phyloP scores from a whole-genome alignment of 306 rosid species.

The Ormosia emarginata region DNA sequence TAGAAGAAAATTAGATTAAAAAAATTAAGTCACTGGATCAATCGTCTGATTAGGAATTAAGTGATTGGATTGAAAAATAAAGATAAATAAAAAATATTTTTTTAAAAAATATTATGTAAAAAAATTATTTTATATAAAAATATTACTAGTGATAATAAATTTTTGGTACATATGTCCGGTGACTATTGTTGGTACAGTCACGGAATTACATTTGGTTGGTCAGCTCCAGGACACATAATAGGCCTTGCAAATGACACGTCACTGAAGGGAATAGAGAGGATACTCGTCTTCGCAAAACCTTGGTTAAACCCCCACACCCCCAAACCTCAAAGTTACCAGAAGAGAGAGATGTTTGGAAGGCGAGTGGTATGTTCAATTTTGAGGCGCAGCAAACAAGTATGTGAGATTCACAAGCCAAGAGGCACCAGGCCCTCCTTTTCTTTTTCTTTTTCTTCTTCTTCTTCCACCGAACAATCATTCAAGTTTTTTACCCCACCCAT shows the following conservation, averaged over 20 bases:
- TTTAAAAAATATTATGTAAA: too few species aligned
- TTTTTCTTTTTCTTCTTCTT: neutral
- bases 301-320: slow-evolving; percentile 3
- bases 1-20: too few species aligned
- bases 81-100: too few species aligned
- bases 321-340: neutral
- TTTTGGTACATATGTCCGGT: too few species aligned
- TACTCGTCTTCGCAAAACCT: neutral
- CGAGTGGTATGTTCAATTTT: slow-evolving; percentile 6
- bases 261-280: neutral
- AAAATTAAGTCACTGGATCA: too few species aligned
- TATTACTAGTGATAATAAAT: too few species aligned
- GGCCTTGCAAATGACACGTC: slow-evolving; percentile 18
- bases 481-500: slow-evolving; percentile 7
- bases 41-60: too few species aligned
- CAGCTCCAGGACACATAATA: too few species aligned
- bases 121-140: too few species aligned
- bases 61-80: too few species aligned
- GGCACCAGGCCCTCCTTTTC: neutral
- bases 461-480: neutral
- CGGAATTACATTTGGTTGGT: too few species aligned
- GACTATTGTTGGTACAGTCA: too few species aligned
- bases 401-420: neutral
- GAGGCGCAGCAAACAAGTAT: slow-evolving; percentile 23
- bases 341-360: slow-evolving; percentile 28